Percentiles rank a stretch among this genome's conserved stretches.
These are phyloP conservation scores for Colletotrichum liaoningense DNA, from an alignment of 2,329 filamentous ascomycete species.

Conservation along the genomic window DNA sequence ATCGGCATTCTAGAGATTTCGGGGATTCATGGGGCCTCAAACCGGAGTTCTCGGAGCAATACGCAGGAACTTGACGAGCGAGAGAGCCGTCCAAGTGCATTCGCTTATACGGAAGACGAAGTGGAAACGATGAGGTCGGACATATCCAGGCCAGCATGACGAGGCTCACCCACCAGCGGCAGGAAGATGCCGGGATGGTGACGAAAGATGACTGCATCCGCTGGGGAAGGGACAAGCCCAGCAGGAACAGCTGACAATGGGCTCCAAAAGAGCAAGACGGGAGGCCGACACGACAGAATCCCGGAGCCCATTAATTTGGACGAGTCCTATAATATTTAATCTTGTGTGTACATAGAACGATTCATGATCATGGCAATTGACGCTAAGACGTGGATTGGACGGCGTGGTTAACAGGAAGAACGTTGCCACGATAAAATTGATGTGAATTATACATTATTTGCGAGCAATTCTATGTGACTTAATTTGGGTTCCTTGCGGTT, in stretches of 20 bases:
- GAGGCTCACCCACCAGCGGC: slow-evolving; percentile 28
- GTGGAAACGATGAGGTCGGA: slow-evolving; percentile 31
- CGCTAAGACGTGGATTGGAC: slow-evolving; percentile 33
- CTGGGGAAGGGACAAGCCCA: slow-evolving; percentile 31
- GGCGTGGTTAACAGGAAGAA: slow-evolving; percentile 33
- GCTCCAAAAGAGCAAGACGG: slow-evolving; percentile 23
- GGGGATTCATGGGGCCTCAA: slow-evolving; percentile 51
- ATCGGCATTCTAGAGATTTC: slow-evolving; percentile 60
- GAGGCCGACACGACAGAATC: slow-evolving; percentile 29
- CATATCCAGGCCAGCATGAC: slow-evolving; percentile 33
- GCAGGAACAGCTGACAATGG: slow-evolving; percentile 28
- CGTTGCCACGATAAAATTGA: slow-evolving; percentile 33
- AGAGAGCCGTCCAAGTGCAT: slow-evolving; percentile 46
- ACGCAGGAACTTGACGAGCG: slow-evolving; percentile 45
- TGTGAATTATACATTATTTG: slow-evolving; percentile 21
- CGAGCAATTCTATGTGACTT: background rate
- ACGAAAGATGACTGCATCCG: slow-evolving; percentile 33
- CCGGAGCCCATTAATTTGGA: slow-evolving; percentile 35
- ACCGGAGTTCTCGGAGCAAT: slow-evolving; percentile 60
- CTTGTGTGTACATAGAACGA: slow-evolving; percentile 43
- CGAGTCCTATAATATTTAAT: slow-evolving; percentile 45
- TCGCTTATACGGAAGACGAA: slow-evolving; percentile 54
- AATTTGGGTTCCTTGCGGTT: too few relatives aligned
- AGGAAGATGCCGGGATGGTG: slow-evolving; percentile 36
- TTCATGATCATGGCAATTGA: slow-evolving; percentile 36